phyloP scores from a whole-genome alignment of 1,284 basidiomycete genomes.

The Cryptococcus sp. region DNA sequence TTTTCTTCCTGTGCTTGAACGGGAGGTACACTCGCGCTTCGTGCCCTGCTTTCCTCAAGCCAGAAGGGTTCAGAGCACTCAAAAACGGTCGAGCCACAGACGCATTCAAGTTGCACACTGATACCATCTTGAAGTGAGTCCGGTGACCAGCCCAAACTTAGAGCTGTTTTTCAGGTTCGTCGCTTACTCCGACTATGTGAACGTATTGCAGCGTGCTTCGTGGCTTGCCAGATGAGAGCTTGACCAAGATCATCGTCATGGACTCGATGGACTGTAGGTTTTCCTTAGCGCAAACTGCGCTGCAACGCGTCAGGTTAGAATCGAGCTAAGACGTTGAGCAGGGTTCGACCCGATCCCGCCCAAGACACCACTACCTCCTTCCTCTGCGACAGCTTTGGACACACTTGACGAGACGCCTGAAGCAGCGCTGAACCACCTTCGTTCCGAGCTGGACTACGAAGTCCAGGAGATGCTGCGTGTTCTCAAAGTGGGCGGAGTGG shows the following conservation, averaged over 20 bases:
- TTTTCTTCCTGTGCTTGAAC: constrained; percentile 67
- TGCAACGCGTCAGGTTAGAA: not conserved
- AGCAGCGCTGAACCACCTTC: constrained; percentile 46
- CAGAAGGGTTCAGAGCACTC: constrained; percentile 63
- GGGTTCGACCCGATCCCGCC: constrained; percentile 65
- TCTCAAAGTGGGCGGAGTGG: constrained; percentile 63
- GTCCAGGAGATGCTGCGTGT: constrained; percentile 65
- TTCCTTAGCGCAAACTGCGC: no score
- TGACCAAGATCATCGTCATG: constrained; percentile 74
- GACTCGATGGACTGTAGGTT: constrained; percentile 69
- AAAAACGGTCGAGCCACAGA: constrained; percentile 62
- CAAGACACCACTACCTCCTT: constrained; percentile 49
- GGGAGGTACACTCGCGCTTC: constrained; percentile 68
- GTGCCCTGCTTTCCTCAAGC: constrained; percentile 73
- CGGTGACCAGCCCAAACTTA: no score
- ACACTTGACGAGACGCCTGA: constrained; percentile 51
- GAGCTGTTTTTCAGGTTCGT: no score
- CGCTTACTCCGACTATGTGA: not conserved
- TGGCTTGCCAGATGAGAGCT: constrained; percentile 59
- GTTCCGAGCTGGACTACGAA: constrained; percentile 64
- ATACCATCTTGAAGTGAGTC: constrained; percentile 72
- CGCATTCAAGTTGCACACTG: constrained; percentile 71
- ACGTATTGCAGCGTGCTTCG: constrained; percentile 58
- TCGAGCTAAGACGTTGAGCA: constrained; percentile 9
- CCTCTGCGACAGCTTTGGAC: constrained; percentile 37